These are phyloP conservation scores for Aphanoascus verrucosus DNA, from an alignment of 2,329 filamentous ascomycete genomes.

Conservation along the genomic window DNA sequence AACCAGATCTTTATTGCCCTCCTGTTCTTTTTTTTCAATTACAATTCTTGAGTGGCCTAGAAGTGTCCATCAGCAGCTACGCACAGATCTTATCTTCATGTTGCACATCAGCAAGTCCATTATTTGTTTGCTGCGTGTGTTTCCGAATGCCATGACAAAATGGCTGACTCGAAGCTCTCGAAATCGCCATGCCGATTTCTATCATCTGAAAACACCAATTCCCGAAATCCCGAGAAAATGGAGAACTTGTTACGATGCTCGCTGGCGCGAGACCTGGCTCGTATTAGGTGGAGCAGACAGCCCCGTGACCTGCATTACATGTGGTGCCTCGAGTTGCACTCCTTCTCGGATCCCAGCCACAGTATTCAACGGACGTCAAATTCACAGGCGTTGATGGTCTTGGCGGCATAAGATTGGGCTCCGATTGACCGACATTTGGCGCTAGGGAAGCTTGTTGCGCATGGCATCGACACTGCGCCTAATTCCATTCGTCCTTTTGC, in stretches of 20 bases:
- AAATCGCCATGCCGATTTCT: background rate
- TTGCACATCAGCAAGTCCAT: too few species aligned
- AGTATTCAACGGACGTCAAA: background rate
- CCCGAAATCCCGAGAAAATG: constrained; percentile 11
- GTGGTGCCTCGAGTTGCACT: constrained; percentile 2
- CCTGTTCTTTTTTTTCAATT: too few species aligned
- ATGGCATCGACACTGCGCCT: constrained; percentile 2
- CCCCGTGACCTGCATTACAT: constrained; percentile 9
- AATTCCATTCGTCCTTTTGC: background rate
- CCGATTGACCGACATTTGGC: background rate
- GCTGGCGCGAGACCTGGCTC: background rate
- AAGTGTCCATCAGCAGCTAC: too few species aligned
- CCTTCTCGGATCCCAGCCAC: background rate
- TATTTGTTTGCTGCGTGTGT: too few species aligned
- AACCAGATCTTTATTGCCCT: too few species aligned
- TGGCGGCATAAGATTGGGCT: background rate
- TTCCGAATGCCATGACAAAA: too few species aligned
- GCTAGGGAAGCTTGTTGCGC: constrained; percentile 8
- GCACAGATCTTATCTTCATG: too few species aligned
- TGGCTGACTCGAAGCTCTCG: too few species aligned
- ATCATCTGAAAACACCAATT: constrained; percentile 1
- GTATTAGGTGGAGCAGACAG: constrained; percentile 7
- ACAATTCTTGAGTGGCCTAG: too few species aligned
- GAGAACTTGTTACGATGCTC: constrained; percentile 3
- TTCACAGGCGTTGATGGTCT: background rate